Conservation (phyloP, 2,329 filamentous ascomycete species). For the Trichoderma afroharzianum region DNA sequence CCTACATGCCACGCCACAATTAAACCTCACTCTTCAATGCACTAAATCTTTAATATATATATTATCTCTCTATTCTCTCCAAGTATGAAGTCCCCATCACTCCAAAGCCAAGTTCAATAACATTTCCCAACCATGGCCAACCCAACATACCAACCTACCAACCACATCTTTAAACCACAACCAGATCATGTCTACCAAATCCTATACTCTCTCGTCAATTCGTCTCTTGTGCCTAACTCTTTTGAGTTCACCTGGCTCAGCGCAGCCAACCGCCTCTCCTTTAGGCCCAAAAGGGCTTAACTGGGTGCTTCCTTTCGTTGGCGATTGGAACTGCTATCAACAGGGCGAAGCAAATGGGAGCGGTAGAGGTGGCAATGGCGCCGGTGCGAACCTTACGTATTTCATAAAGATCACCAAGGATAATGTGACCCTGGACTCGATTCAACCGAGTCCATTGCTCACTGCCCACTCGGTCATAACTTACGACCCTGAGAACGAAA, state of each 20-base stretch:
- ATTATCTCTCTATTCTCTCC: not conserved
- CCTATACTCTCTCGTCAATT: not conserved
- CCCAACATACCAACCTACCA: not conserved
- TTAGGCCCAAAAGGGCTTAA: not conserved
- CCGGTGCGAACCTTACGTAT: not conserved
- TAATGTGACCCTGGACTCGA: not conserved
- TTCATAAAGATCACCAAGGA: not conserved
- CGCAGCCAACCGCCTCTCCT: not conserved
- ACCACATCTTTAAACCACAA: not conserved
- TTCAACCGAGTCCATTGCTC: not conserved
- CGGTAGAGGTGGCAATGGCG: not conserved
- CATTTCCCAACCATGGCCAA: not conserved
- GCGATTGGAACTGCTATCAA: not conserved
- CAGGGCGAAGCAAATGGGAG: not conserved
- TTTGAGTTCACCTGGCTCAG: not conserved
- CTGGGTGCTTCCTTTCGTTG: not conserved
- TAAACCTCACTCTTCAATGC: not conserved
- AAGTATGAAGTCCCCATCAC: not conserved
- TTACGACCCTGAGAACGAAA: not conserved
- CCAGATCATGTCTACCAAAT: not conserved
- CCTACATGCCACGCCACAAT: not conserved
- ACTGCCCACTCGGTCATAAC: not conserved
- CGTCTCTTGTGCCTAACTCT: not conserved
- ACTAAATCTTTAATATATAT: not conserved
- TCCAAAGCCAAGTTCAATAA: not conserved